These are phyloP conservation scores for Suillus subluteus DNA, from an alignment of 768 basidiomycete species.

Conservation along the genomic window DNA sequence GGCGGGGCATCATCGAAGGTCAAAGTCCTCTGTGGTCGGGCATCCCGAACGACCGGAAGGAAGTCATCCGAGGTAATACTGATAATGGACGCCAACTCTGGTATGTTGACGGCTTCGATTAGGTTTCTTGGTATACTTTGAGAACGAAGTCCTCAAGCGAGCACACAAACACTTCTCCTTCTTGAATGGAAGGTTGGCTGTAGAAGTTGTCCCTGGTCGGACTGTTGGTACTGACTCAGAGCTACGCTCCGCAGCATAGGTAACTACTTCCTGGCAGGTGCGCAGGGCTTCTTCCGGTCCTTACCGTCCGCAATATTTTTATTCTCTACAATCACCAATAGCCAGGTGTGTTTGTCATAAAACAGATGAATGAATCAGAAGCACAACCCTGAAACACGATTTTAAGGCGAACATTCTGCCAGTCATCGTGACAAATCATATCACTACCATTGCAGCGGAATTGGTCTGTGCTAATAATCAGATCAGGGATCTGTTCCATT, in stretches of 20 bases:
- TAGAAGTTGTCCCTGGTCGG: background rate
- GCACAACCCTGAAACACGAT: constrained; percentile 16
- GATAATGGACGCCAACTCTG: background rate
- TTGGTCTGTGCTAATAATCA: constrained; percentile 48
- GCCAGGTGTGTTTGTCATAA: constrained; percentile 47
- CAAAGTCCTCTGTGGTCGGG: constrained; percentile 78
- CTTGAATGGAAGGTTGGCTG: constrained; percentile 76
- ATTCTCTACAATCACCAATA: constrained; percentile 89
- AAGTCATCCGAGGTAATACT: constrained; percentile 77
- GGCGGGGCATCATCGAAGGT: constrained; percentile 93
- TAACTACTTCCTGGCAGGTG: constrained; percentile 90
- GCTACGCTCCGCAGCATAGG: constrained; percentile 58
- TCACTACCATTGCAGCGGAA: constrained; percentile 93
- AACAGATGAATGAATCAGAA: constrained; percentile 15
- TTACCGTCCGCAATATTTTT: constrained; percentile 93
- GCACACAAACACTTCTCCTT: constrained; percentile 96
- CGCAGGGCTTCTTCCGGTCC: constrained; percentile 88
- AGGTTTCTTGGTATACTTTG: constrained; percentile 95
- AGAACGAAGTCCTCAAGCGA: constrained; percentile 82
- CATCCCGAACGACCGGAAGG: constrained; percentile 88
- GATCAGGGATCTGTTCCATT: constrained; percentile 3
- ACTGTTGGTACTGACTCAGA: background rate
- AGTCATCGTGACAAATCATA: constrained; percentile 91
- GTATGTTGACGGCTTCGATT: constrained; percentile 7
- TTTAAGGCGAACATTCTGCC: constrained; percentile 79